Evolutionary conservation across 2,329 filamentous ascomycete species (phyloP).

Genomic region (Stagonosporopsis rhizophila): DNA sequence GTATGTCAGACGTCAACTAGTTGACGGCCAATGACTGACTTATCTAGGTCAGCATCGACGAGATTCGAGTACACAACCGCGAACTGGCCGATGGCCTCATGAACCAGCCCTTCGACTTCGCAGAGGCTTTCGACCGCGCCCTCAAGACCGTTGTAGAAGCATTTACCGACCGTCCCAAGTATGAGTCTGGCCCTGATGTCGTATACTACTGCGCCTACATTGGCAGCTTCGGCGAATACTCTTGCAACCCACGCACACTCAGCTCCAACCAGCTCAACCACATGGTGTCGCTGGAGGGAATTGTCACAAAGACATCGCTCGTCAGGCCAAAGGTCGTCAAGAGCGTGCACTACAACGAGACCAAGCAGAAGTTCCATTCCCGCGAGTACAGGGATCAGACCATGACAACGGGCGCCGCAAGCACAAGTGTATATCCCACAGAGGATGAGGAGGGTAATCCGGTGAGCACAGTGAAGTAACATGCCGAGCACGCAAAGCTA

Average conservation of each 20-base stretch:
- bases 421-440: slow-evolving; percentile 90
- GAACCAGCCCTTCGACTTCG: slow-evolving; percentile 85
- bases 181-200: slow-evolving; percentile 78
- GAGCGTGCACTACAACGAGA: slow-evolving; percentile 95
- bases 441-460: slow-evolving; percentile 94
- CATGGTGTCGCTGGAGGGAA: slow-evolving; percentile 97
- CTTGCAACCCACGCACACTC: slow-evolving; percentile 92
- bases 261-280: slow-evolving; percentile 89
- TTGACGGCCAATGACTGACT: slow-evolving; percentile 16
- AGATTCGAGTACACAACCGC: slow-evolving; percentile 84
- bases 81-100: slow-evolving; percentile 84
- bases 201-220: slow-evolving; percentile 96
- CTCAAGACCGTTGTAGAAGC: slow-evolving; percentile 88
- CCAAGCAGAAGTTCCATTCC: slow-evolving; percentile 83
- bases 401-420: slow-evolving; percentile 88
- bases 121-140: slow-evolving; percentile 85
- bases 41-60: slow-evolving; percentile 69
- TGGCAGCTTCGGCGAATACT: slow-evolving; percentile 92
- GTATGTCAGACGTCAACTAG: slow-evolving; percentile 48
- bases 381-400: slow-evolving; percentile 95
- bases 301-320: slow-evolving; percentile 93
- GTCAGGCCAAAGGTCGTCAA: slow-evolving; percentile 98
- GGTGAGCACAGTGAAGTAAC: slow-evolving; percentile 45
- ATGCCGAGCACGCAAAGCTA: background rate
- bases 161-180: slow-evolving; percentile 75